Evolutionary conservation across 768 basidiomycete species (phyloP), one percentile per base, ranked within the genome.

Genomic region (Chiua virens): DNA sequence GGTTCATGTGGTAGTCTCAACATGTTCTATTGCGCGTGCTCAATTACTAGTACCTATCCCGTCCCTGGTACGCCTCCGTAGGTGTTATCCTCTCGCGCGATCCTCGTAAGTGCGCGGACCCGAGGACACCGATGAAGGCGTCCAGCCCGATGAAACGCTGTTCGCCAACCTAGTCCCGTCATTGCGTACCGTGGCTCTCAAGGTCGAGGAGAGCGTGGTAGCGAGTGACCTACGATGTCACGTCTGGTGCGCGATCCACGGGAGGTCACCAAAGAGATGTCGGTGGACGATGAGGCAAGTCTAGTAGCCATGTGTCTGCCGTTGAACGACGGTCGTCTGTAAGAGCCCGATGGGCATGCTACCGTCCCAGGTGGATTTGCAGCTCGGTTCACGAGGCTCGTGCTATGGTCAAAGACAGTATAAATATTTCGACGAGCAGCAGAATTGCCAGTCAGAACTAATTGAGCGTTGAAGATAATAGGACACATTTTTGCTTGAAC

Each of bases 221-320:
- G 77, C 53, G 90, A 93, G 38, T 80, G 80, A 32, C 82, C 89
- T 3, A 75, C 79, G 18, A 82, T 95, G 37, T 78, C 89, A 10
- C 75, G 92, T 41, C 92, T 91, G 0, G 87, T 91, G 8, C 75
- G 92, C 39, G 92, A 95, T 62, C 86, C 93, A 3, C 77, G 85
- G 54, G 93, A 96, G 45, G 50, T 86, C 21, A 62, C 95, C 25
- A 79, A 73, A 56, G 53, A 44, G 25, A 67, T 71, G 63, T 58
- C 48, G 0, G 45, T 20, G 6, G 51, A 56, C 1, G 66, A 64
- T 5, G 59, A 63, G 35, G 69, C 66, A 1, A 60, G 56, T 25
- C 47, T 68, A 44, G 43, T 35, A 14, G 69, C 69, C 6, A 49
- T 67, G 44, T 70, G n/a, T 68, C 22, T 68, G 46, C 62, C 2